phyloP scores from a whole-genome alignment of 257 asterid species.

The Capsicum chinense region DNA sequence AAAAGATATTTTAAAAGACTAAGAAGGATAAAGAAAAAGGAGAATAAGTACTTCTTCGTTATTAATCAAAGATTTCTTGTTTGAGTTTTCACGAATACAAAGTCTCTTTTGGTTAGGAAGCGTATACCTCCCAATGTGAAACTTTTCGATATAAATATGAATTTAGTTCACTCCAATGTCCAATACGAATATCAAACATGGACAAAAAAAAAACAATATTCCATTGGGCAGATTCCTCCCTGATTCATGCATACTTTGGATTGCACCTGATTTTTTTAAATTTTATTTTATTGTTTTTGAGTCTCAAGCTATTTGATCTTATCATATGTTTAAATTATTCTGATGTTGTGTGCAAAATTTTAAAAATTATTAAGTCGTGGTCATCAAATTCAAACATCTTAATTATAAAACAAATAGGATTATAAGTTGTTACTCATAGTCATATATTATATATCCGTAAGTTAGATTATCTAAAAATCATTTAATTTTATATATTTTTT shows the following conservation, averaged over 20 bases:
- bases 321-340: background rate
- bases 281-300: background rate
- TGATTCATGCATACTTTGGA: background rate
- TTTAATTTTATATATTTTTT: background rate
- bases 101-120: background rate
- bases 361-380: background rate
- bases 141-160: background rate
- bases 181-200: no score
- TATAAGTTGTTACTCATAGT: no score
- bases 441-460: background rate
- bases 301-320: background rate
- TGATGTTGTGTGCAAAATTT: background rate
- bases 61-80: rapidly evolving
- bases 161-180: no score
- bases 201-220: background rate
- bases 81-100: background rate
- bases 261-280: background rate
- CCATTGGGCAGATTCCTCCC: background rate
- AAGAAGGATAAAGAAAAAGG: background rate
- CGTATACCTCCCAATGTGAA: no score
- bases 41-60: background rate
- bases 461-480: background rate
- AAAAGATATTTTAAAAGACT: background rate
- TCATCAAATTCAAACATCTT: background rate
- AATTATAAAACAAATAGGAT: background rate